Evolutionary conservation across 148 eudicot species (phyloP), one percentile per base, ranked within the genome.

Genomic region (Camellia japonica): DNA sequence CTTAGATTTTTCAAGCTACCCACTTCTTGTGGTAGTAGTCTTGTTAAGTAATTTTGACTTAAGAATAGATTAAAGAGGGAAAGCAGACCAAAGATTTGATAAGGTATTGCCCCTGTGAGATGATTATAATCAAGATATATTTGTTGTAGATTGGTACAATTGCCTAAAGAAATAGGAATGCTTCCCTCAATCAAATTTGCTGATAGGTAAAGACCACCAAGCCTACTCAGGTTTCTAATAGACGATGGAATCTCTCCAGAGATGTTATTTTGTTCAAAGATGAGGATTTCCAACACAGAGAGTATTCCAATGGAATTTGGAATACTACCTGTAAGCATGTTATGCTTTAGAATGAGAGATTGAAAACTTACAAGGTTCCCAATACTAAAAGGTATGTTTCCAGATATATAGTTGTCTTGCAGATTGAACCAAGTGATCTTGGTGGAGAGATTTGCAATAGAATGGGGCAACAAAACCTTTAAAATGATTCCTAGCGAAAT

Each of bases 381-480:
- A 54, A 79, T 79, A 12, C 46, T 44, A 9, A 16, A 44, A 46
- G 81, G 77, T n/a, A 79, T 79, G 30, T 14, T 79, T 60, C 81
- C 76, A 3, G 69, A 41, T 13, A 71, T 72, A 19, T 30, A 52
- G 71, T 80, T 80, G 0, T 3, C 16, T 8, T 38, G 41, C 1
- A 79, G 16, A 4, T 10, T 1, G 8, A 79, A 61, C 9, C 15
- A 4, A 0, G 19, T 18, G 10, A 80, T 20, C 7, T 52, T 73
- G 42, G 73, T 49, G 49, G 82, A 80, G 73, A 80, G 54, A 19
- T 80, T 80, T 2, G 49, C 72, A 8, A 80, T 74, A 9, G 82
- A 65, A 38, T 54, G n/a, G 0, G 82, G 73, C 5, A 80, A 44
- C 16, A 23, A 10, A 10, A 0, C 82, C 82, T 9, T 59, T 18